Base-by-base conservation (phyloP, 2,329 filamentous ascomycete species). In the Plenodomus tracheiphilus region DNA sequence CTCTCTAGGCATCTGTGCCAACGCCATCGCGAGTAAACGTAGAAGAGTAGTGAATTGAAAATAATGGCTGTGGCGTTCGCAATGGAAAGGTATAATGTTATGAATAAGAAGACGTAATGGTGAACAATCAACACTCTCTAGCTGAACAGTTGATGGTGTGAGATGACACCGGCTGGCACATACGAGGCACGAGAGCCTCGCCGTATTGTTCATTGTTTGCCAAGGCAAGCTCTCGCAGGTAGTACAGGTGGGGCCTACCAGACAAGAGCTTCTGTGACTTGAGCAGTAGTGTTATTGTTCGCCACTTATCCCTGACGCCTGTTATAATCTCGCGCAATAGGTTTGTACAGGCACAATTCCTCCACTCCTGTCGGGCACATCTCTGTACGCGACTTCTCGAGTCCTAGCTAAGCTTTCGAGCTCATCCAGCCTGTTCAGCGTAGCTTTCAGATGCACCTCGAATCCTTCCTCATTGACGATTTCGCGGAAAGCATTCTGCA, bases 331-430 rank as follows among this genome's bases (percentile, higher is more conserved):
- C 2, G 66, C 66, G 19, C 62, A 64, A 32, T 66, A 70, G 21
- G 53, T 60, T 43, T 64, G 59, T 18, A 56, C 59, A 1, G 66
- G 66, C n/a, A 70, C 61, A 40, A 65, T 58, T 0, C 66, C 65
- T 7, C 60, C 65, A 43, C 63, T 63, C 35, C 62, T 54, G 18
- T 56, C 61, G 7, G 65, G 63, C 15, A 56, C 47, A 11, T 97
- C 93, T 75, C 97, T 96, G 58, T 94, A 88, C 1, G 95, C 93
- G 39, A 97, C 73, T 74, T 97, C 94, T 44, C 92, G 84, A 25
- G 94, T 97, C 58, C 94, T 81, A 32, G 91, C 91, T 62, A 97
- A 79, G 66, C 89, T 94, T 78, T 99, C 94, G 67, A 99, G 96
- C 59, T 89, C 92, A 34, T 81, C 77, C 56, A 99, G 96, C 25